phyloP scores from a whole-genome alignment of 768 basidiomycete species.

The Steccherinum ochraceum region DNA sequence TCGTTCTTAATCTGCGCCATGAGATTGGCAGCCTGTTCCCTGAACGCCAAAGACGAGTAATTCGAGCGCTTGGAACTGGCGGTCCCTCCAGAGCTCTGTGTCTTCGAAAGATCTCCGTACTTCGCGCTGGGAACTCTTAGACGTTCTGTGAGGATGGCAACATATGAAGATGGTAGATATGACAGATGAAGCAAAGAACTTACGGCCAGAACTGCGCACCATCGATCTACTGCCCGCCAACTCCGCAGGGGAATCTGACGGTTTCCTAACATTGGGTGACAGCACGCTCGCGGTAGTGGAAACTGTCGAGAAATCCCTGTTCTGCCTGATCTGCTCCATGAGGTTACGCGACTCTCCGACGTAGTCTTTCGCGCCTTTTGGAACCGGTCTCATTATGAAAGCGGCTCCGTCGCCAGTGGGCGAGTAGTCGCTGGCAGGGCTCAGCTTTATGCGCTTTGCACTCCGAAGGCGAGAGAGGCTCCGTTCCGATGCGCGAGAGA shows the following conservation, averaged over 20 bases:
- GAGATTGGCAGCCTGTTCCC: conserved; percentile 68
- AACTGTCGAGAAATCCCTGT: conserved; percentile 72
- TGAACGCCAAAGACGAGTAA: conserved; percentile 63
- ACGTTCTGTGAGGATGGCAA: neutral
- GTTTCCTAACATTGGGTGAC: neutral
- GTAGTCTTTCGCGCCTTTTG: conserved; percentile 55
- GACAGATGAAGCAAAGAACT: neutral
- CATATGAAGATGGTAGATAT: neutral
- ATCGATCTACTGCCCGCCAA: conserved; percentile 7
- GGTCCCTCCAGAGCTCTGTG: conserved; percentile 1
- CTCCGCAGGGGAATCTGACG: neutral
- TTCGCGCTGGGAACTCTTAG: neutral
- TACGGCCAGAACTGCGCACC: neutral
- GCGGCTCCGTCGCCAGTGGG: conserved; percentile 43
- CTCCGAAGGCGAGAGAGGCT: conserved; percentile 58
- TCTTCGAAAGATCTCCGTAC: conserved; percentile 9
- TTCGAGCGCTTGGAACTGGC: conserved; percentile 18
- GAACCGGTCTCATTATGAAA: conserved; percentile 44
- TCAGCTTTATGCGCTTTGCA: conserved; percentile 76
- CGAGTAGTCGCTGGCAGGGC: conserved; percentile 55
- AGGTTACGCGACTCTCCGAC: conserved; percentile 70
- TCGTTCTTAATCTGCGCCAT: conserved; percentile 86
- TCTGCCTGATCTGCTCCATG: conserved; percentile 76
- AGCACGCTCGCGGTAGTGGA: conserved; percentile 38
- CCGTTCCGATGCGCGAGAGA: conserved; percentile 26